Conservation (phyloP, 805 yeast species). For the Myxozyma sirexii region DNA sequence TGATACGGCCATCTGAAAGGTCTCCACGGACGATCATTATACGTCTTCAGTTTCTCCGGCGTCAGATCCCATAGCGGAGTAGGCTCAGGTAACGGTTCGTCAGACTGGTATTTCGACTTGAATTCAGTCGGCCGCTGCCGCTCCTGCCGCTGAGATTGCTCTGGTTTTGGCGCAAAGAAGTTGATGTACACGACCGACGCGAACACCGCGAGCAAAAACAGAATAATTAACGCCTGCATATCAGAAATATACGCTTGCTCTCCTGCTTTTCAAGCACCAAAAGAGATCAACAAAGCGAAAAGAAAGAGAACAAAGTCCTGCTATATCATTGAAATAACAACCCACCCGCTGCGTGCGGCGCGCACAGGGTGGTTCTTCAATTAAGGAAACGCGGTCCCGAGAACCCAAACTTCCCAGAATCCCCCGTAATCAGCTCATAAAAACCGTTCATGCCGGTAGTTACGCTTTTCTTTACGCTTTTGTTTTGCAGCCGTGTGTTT, state of each 20-base stretch:
- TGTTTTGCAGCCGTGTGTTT: too few relatives aligned
- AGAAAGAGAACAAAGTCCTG: background rate
- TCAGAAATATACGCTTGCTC: background rate
- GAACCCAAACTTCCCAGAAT: background rate
- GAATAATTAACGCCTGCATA: background rate
- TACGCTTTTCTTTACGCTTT: too few relatives aligned
- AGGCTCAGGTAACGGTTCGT: constrained; percentile 46
- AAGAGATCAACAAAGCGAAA: background rate
- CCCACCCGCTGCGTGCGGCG: background rate
- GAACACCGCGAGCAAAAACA: background rate
- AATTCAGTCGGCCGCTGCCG: background rate
- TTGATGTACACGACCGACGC: constrained; percentile 3
- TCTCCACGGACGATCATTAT: constrained; percentile 79
- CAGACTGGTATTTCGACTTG: background rate
- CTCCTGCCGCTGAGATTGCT: background rate
- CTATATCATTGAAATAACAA: too few relatives aligned
- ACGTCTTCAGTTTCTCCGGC: constrained; percentile 64
- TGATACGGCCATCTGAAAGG: constrained; percentile 81
- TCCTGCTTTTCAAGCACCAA: background rate
- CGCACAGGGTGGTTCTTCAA: background rate
- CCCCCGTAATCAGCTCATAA: background rate
- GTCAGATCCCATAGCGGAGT: constrained; percentile 61
- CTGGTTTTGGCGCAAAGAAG: too few relatives aligned
- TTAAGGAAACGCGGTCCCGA: constrained; percentile 14
- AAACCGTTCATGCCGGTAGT: too few relatives aligned